Percentiles rank a stretch among this genome's conserved stretches.
Evolutionary conservation across 345 rosid genomes (phyloP).

Genomic region (Eucalyptus curtisii): DNA sequence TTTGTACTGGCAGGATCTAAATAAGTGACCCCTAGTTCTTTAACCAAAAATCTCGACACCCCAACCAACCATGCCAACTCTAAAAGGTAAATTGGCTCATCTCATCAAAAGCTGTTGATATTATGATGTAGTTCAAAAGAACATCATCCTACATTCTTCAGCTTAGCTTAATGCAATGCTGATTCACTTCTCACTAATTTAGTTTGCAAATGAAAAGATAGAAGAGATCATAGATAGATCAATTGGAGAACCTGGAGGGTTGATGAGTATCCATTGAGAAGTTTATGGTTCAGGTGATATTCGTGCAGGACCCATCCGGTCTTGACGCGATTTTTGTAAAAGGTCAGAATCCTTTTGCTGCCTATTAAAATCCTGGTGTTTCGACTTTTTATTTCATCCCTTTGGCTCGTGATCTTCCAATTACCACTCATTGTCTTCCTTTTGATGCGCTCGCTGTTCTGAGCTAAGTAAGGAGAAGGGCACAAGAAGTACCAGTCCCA

Average conservation of each 20-base stretch:
- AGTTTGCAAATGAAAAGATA: not conserved
- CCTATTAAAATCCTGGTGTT: not conserved
- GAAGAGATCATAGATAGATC: not conserved
- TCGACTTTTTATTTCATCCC: not conserved
- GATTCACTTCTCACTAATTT: not conserved
- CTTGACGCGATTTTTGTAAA: not conserved
- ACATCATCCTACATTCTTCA: not conserved
- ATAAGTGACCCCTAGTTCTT: not conserved
- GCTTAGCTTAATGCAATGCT: rapidly evolving
- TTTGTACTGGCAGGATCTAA: rapidly evolving
- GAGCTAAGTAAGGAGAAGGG: not conserved
- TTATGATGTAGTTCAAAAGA: not conserved
- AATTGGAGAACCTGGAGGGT: not conserved
- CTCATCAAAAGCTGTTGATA: not conserved
- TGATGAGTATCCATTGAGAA: not conserved
- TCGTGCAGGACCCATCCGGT: not conserved
- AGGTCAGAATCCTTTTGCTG: not conserved
- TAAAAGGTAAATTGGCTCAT: not conserved
- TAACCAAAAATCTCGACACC: rapidly evolving
- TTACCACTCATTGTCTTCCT: not conserved
- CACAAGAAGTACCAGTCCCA: not conserved
- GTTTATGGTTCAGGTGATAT: not conserved
- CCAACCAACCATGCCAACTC: not conserved
- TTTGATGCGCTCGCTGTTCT: not conserved
- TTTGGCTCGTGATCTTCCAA: not conserved